Evolutionary conservation across 495 filamentous ascomycete genomes (phyloP), one percentile per base, ranked within the genome.

Genomic region (Penicillium longicatenatum): DNA sequence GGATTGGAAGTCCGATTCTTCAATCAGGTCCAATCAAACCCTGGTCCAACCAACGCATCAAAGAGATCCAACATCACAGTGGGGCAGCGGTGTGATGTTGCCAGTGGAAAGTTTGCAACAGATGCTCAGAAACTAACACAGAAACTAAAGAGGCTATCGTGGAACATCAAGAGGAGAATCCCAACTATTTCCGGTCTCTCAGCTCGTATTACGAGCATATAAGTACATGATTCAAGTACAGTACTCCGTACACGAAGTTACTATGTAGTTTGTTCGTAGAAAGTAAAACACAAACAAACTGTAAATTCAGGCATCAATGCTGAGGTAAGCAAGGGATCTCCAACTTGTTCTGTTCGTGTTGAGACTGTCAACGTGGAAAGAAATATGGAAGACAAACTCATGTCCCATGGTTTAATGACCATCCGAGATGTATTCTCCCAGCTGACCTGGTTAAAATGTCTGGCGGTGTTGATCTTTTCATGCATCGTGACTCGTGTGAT

Each of bases 401-500:
- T 55, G 8, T n/a, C 50, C 4, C 39, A 60, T 43, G 52, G 50
- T 16, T 51, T 67, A 14, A 55, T 69, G 41, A 41, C 47, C 0
- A 44, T 43, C 14, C 58, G 59, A 37, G 54, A 65, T 33, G 46
- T 35, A 11, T 29, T 63, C 10, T 55, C 59, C 6, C 26, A 60
- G 19, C 17, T 70, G 35, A 66, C 45, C 5, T 75, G 71, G 73
- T 49, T 55, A 3, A 65, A 48, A 3, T 47, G 63, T 24, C 39
- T 70, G 6, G 67, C 67, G 14, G 54, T 69, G 8, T 41, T 72
- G 6, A 55, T 70, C 1, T 57, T 70, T 35, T 57, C 64, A 11
- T 74, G 74, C 56, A 64, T 78, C 56, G 61, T 63, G 61, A 75
- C 81, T 54, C 79, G 81, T 31, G 62, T 74, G 22, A 54, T 72